Conservation (phyloP, 495 filamentous ascomycete species). For the Penicillium crystallinum region DNA sequence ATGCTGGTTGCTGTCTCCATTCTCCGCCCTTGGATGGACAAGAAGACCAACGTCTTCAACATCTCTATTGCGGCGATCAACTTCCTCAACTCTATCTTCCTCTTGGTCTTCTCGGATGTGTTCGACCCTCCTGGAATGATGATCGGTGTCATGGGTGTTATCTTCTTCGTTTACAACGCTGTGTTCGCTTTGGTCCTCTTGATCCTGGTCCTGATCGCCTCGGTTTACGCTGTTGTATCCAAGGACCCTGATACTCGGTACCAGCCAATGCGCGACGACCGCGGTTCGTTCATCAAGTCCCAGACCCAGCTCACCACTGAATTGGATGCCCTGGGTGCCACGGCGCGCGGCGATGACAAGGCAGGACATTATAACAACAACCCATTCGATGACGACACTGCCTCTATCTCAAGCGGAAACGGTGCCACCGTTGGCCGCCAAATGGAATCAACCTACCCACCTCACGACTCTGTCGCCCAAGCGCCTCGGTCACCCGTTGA, state of each 20-base stretch:
- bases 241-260: slow-evolving; percentile 97
- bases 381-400: slow-evolving; percentile 75
- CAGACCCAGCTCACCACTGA: slow-evolving; percentile 85
- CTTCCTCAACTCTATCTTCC: slow-evolving; percentile 84
- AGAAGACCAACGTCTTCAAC: slow-evolving; percentile 96
- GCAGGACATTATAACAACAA: slow-evolving; percentile 59
- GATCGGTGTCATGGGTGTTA: slow-evolving; percentile 86
- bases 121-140: slow-evolving; percentile 85
- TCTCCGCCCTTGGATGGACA: slow-evolving; percentile 96
- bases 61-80: slow-evolving; percentile 87
- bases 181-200: slow-evolving; percentile 80
- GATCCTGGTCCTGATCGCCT: slow-evolving; percentile 81
- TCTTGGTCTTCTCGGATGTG: slow-evolving; percentile 76
- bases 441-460: slow-evolving; percentile 20
- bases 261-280: slow-evolving; percentile 94
- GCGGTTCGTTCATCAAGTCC: slow-evolving; percentile 97
- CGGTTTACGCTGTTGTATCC: slow-evolving; percentile 73
- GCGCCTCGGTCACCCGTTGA: slow-evolving; percentile 53
- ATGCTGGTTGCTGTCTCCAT: slow-evolving; percentile 75
- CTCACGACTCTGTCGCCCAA: slow-evolving; percentile 10
- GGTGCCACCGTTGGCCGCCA: slow-evolving; percentile 29
- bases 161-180: slow-evolving; percentile 91
- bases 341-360: slow-evolving; percentile 81
- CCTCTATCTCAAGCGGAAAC: slow-evolving; percentile 54
- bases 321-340: slow-evolving; percentile 87